Evolutionary conservation across 805 yeast genomes (phyloP).

Genomic region (Kazachstania africana): DNA sequence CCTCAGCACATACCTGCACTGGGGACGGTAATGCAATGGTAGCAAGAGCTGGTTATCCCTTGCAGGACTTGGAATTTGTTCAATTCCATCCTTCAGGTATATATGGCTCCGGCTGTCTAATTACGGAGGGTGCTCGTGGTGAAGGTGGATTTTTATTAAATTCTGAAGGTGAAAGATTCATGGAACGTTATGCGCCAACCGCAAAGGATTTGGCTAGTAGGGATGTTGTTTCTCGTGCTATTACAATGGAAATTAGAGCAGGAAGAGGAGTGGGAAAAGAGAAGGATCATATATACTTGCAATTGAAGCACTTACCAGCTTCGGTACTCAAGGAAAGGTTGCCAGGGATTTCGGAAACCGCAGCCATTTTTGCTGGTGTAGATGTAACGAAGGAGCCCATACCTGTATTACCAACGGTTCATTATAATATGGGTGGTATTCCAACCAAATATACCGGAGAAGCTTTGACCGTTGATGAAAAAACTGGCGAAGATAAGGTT

Average conservation of each 20-base stretch:
- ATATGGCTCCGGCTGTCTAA: slow-evolving; percentile 96
- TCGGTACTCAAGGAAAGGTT: slow-evolving; percentile 85
- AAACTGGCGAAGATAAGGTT: slow-evolving; percentile 75
- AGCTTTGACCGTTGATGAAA: slow-evolving; percentile 68
- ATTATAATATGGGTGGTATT: slow-evolving; percentile 99
- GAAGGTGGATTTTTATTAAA: slow-evolving; percentile 97
- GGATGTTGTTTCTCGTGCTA: slow-evolving; percentile 96
- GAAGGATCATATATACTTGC: slow-evolving; percentile 91
- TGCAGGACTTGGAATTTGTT: slow-evolving; percentile 93
- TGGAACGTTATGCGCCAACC: slow-evolving; percentile 98
- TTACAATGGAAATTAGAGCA: slow-evolving; percentile 95
- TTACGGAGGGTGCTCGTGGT: slow-evolving; percentile 99
- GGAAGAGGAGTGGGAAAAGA: slow-evolving; percentile 98
- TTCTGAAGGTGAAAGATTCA: slow-evolving; percentile 97
- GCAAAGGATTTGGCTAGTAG: slow-evolving; percentile 98
- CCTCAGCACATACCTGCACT: slow-evolving; percentile 98
- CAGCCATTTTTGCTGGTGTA: slow-evolving; percentile 96
- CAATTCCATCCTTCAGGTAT: slow-evolving; percentile 99
- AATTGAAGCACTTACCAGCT: slow-evolving; percentile 88
- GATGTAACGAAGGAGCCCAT: slow-evolving; percentile 99
- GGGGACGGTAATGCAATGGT: slow-evolving; percentile 99
- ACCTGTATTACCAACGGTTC: slow-evolving; percentile 96
- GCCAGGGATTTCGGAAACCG: slow-evolving; percentile 99
- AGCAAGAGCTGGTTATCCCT: slow-evolving; percentile 93
- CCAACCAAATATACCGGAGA: slow-evolving; percentile 98